Percentiles rank a stretch among this genome's conserved stretches.
These are phyloP conservation scores for Ochromonas danica DNA, from an alignment of 108 stramenopile species.

Conservation along the genomic window DNA sequence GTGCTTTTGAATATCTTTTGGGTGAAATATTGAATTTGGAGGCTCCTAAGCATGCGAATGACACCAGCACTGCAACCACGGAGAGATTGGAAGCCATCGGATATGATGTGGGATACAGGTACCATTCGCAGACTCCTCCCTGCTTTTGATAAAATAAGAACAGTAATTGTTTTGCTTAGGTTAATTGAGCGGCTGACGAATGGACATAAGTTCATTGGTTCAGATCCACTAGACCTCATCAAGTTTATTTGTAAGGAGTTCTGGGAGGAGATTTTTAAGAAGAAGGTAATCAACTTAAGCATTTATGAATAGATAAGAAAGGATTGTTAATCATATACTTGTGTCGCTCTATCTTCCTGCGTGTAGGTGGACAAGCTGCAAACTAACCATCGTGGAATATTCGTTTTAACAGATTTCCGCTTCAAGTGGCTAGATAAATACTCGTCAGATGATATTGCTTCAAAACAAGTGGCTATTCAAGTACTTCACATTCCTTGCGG, in stretches of 20 bases:
- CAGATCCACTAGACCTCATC: constrained; percentile 75
- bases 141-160: too few relatives aligned
- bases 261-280: constrained; percentile 84
- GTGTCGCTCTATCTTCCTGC: too few relatives aligned
- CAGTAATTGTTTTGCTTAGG: too few relatives aligned
- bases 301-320: too few relatives aligned
- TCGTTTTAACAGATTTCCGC: constrained; percentile 75
- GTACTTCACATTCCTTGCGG: constrained; percentile 71
- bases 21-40: constrained; percentile 12
- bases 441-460: constrained; percentile 44
- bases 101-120: constrained; percentile 79
- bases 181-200: constrained; percentile 78
- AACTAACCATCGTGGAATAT: constrained; percentile 89
- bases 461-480: background rate
- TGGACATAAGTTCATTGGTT: constrained; percentile 33
- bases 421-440: constrained; percentile 56
- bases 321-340: too few relatives aligned
- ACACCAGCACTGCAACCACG: background rate
- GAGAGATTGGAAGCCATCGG: constrained; percentile 75
- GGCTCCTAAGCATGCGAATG: background rate
- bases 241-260: constrained; percentile 92
- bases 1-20: constrained; percentile 25
- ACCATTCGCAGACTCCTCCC: too few relatives aligned
- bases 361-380: constrained; percentile 91
- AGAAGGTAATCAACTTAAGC: too few relatives aligned